Percentiles rank a stretch among this genome's conserved stretches.
phyloP scores from a whole-genome alignment of 306 rosid species.

The Glycine latifolia region DNA sequence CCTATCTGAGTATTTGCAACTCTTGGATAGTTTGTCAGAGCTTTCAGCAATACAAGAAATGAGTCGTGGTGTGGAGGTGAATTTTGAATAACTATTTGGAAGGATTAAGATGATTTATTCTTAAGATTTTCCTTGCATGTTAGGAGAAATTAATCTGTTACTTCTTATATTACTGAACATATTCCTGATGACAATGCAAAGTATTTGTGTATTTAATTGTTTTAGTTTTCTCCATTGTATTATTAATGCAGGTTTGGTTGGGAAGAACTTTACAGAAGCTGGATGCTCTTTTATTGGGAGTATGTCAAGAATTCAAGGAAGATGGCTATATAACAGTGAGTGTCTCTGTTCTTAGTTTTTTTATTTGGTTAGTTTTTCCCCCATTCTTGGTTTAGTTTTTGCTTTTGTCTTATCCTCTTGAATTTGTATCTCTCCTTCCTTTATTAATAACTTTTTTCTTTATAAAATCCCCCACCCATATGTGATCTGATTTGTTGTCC shows the following conservation, averaged over 20 bases:
- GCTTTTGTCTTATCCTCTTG: no score
- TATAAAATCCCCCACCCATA: neutral
- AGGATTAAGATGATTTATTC: constrained; percentile 36
- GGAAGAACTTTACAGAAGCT: constrained; percentile 90
- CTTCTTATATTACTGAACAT: neutral
- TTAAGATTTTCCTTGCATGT: constrained; percentile 9
- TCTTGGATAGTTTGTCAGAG: constrained; percentile 87
- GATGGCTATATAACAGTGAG: constrained; percentile 87
- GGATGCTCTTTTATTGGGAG: constrained; percentile 94
- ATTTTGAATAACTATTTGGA: constrained; percentile 46
- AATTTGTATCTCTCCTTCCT: no score
- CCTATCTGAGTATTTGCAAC: constrained; percentile 92
- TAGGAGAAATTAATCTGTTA: constrained; percentile 3
- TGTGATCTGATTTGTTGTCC: constrained; percentile 13
- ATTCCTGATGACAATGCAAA: constrained; percentile 26
- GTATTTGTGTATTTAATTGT: constrained; percentile 42
- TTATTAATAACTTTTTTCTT: neutral
- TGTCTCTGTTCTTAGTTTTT: neutral
- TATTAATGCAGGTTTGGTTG: constrained; percentile 79
- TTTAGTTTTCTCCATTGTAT: constrained; percentile 19
- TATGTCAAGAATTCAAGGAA: constrained; percentile 94
- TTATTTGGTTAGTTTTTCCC: no score
- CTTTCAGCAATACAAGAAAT: constrained; percentile 94
- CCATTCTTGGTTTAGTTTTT: no score
- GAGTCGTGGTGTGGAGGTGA: constrained; percentile 93